These are phyloP conservation scores for Microbotryomycetes sp. DNA, from an alignment of 1,284 basidiomycete genomes.

Conservation along the genomic window DNA sequence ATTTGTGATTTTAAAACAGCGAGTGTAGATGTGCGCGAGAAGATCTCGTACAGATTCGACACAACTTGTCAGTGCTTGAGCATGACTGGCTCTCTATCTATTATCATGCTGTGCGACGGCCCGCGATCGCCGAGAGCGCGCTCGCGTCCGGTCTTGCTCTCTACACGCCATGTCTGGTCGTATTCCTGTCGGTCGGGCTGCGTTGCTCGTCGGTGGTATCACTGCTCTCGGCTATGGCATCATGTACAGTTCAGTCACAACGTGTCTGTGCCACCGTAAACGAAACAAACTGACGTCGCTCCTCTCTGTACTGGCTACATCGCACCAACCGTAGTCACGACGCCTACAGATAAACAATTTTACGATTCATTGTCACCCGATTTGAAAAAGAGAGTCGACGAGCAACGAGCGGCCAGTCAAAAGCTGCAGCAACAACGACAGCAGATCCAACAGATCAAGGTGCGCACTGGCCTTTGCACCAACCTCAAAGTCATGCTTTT, in stretches of 20 bases:
- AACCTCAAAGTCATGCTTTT: too few species aligned
- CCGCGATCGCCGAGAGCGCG: too few species aligned
- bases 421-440: neutral
- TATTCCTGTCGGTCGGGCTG: slow-evolving; percentile 22
- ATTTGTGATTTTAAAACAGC: too few species aligned
- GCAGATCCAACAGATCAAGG: neutral
- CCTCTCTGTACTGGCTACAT: neutral
- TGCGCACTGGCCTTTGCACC: too few species aligned
- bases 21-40: too few species aligned
- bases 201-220: slow-evolving; percentile 14
- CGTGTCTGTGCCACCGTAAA: neutral
- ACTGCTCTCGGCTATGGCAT: slow-evolving; percentile 23
- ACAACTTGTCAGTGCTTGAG: too few species aligned
- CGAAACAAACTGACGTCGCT: neutral
- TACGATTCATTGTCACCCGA: slow-evolving; percentile 27
- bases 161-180: slow-evolving; percentile 22
- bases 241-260: slow-evolving; percentile 21
- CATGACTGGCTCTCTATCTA: too few species aligned
- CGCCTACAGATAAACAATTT: slow-evolving; percentile 25
- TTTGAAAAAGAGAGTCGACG: slow-evolving; percentile 27
- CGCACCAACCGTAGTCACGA: slow-evolving; percentile 14
- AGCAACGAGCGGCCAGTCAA: neutral
- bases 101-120: too few species aligned
- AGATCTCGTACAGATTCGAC: too few species aligned
- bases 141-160: too few species aligned